phyloP scores from a whole-genome alignment of 768 basidiomycete genomes.

The Pulveroboletus sp. region DNA sequence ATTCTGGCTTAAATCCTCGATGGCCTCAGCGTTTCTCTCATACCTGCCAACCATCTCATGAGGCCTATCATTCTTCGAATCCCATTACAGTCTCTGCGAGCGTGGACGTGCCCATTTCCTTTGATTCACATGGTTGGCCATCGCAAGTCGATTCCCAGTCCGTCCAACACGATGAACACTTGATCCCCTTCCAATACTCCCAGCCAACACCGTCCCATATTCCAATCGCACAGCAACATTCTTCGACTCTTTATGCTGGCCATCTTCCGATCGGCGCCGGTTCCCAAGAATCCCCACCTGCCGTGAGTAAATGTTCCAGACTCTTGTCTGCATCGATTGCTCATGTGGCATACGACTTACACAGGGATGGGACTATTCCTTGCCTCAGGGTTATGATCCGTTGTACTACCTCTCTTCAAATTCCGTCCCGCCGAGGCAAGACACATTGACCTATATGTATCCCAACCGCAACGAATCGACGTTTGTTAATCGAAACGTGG shows the following conservation, averaged over 20 bases:
- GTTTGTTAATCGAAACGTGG: background rate
- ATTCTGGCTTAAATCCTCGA: no score
- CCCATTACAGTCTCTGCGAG: background rate
- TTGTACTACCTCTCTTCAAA: accelerated
- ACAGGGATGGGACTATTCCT: background rate
- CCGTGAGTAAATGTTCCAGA: background rate
- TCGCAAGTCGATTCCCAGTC: background rate
- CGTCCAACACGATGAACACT: background rate
- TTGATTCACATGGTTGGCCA: background rate
- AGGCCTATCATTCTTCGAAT: no score
- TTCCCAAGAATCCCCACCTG: background rate
- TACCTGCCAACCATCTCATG: background rate
- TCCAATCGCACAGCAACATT: background rate
- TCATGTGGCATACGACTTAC: background rate
- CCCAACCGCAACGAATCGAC: background rate
- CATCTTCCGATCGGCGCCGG: no score
- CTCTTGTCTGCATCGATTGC: background rate
- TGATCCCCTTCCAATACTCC: background rate
- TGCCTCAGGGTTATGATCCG: background rate
- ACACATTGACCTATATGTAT: background rate
- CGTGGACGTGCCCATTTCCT: background rate
- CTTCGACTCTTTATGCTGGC: accelerated
- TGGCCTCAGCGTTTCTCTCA: background rate
- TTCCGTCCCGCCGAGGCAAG: background rate
- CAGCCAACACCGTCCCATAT: background rate